Base-by-base conservation (phyloP, 305 asterid genomes). In the Fraxinus velutina region DNA sequence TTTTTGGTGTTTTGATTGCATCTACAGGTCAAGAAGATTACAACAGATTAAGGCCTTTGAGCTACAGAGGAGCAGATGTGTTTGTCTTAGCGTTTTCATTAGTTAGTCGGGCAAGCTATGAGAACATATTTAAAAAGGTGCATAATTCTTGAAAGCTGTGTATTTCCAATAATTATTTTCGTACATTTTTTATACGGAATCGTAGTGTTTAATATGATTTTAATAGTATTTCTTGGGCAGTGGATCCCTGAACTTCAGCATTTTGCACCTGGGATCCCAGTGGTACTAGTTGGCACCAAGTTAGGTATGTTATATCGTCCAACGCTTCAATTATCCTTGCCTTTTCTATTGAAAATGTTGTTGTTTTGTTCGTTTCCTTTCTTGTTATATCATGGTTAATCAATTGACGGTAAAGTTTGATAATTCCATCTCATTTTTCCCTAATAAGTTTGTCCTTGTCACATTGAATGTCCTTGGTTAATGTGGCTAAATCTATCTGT, bases 161-260 rank as follows among this genome's bases (percentile, higher is more conserved):
- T 64, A 32, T 77, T 73, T 30, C 10, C 62, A 42, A 17, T 57
- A 64, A 62, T 50, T 47, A 32, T 36, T 66, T 85, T 77, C n/a
- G 4, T 79, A 5, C 80, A 24, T n/a, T 5, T 17, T 55, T 55
- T 1, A 17, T 47, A 50, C 70, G 29, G 17, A 5, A 55, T 55
- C 8, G 34, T 72, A 9, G 12, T 33, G 29, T 84, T 78, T 62
- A 60, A 79, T 80, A 24, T 39, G 52, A 73, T 82, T 80, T 83
- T 81, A 70, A 77, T 73, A 47, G 82, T n/a, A 33, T 82, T 84
- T 85, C 8, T 83, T 86, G 78, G 75, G 86, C 97, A 95, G 99
- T 95, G 99, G 98, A 95, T 95, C 85, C 99, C 99, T 30, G 98
- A 95, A 86, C 98, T 95, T 84, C 94, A 93, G 89, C 99, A 95